Evolutionary conservation across 2,329 filamentous ascomycete species (phyloP), one percentile per base, ranked within the genome.

Genomic region (Neofusicoccum laricinum): DNA sequence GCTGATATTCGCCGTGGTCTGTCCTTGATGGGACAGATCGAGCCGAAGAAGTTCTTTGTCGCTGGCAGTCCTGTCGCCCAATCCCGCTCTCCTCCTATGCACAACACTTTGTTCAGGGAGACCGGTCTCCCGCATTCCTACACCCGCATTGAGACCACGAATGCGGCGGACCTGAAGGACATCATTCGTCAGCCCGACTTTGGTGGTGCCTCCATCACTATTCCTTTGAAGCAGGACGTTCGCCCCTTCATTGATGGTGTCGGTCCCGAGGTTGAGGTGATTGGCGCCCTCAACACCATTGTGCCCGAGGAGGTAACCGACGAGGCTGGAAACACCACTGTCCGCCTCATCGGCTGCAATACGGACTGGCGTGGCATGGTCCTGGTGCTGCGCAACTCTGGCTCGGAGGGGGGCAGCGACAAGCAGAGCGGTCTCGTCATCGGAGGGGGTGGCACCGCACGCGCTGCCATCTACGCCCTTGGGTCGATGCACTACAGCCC

Each of bases 321-420:
- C 7, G 72, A 69, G 7, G 80, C 76, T 2, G 80, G 79, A 3
- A 77, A 81, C 63, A 77, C 71, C 57, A 66, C 70, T 17, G 80
- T 68, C 48, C 84, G 82, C 3, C 85, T 98, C 2, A 76, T 91
- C 15, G 95, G 95, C 48, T 91, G 93, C 75, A 99, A 99, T 78
- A 99, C 95, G 12, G 95, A 99, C 80, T 99, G 93, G 90, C 85
- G 88, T 72, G 95, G 95, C 67, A 99, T 99, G 88, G 87, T 90
- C 2, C 86, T 90, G 69, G 89, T 91, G 3, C 85, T 99, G 19
- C 86, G 85, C 64, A 86, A 86, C 46, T 88, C 87, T 1, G 91
- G 91, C 7, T 74, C 72, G 5, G 71, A 71, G 67, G 71, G 73
- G 25, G 68, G 69, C 15, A 71, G 74, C 3, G 74, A 73, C 12